Base-by-base conservation (phyloP, 2,329 filamentous ascomycete genomes). In the Emergomyces orientalis region DNA sequence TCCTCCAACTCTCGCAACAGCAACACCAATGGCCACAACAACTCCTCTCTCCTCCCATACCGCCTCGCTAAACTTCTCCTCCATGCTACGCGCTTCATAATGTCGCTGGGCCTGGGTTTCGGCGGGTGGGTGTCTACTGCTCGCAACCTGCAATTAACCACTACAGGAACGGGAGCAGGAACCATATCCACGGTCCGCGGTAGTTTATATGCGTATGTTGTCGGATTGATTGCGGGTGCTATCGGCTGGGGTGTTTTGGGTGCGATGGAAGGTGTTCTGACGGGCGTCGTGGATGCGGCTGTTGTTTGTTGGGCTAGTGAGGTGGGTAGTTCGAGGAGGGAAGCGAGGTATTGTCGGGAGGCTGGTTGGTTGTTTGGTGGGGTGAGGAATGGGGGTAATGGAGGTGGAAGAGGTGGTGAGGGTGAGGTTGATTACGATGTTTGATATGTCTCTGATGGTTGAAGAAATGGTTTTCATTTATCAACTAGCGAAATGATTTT, bases 71-170 rank as follows among this genome's bases (percentile, higher is more conserved):
- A 97, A 74, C 82, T 97, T 34, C 83, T 99, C 8, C 84, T 99
- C 3, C 90, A 97, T 69, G 91, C 93, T 2, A 94, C 91, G 1
- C 86, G 93, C 22, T 89, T 93, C 72, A 89, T 97, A 71, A 96
- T 97, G 85, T 90, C 91, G 0, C 86, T 92, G 56, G 89, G 87
- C 0, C 84, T 99, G 37, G 93, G 93, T 0, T 96, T 97, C 71
- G 92, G 90, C 3, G 93, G 91, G n/a, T 99, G 94, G 94, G 90
- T 97, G 9, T 89, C 90, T 56, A 96, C 92, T 43, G 92, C 94
- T 13, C 87, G 90, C 66, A 87, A 89, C 75, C 80, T 97, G 3
- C 80, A 83, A 60, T 79, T 94, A 25, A 64, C 86, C 75, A 63
- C 82, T 79, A 70, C 72, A 14, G 45, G 45, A 25, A 25, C 45